phyloP scores from a whole-genome alignment of 495 filamentous ascomycete species.

The Aspergillus saccharolyticus region DNA sequence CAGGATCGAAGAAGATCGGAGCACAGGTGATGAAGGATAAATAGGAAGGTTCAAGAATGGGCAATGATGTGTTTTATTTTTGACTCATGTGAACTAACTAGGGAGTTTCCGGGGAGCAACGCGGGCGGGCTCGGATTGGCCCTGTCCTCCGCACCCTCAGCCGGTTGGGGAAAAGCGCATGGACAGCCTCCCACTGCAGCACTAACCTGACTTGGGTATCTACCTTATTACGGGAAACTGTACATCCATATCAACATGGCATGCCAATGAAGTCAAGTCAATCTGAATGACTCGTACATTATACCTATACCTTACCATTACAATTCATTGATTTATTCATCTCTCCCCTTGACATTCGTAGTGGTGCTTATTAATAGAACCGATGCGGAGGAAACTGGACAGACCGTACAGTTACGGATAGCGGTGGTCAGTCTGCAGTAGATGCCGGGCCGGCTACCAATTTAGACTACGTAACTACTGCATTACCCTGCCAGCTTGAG shows the following conservation, averaged over 20 bases:
- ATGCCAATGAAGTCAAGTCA: too few relatives aligned
- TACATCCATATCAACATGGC: too few relatives aligned
- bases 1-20: slow-evolving; percentile 18
- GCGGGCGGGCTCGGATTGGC: slow-evolving; percentile 23
- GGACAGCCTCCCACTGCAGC: too few relatives aligned
- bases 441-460: background rate
- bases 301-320: too few relatives aligned
- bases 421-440: background rate
- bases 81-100: slow-evolving; percentile 37
- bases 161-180: background rate
- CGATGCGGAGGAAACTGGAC: background rate
- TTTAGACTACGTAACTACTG: too few relatives aligned
- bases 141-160: slow-evolving; percentile 16
- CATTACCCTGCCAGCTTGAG: too few relatives aligned
- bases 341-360: background rate
- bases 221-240: too few relatives aligned
- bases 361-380: background rate
- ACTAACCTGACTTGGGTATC: too few relatives aligned
- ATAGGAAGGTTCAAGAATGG: slow-evolving; percentile 18
- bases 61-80: slow-evolving; percentile 26
- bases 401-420: background rate
- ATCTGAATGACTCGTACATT: too few relatives aligned
- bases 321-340: too few relatives aligned
- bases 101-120: slow-evolving; percentile 24
- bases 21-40: slow-evolving; percentile 9